Percentiles rank a stretch among this genome's conserved stretches.
phyloP scores from a whole-genome alignment of 768 basidiomycete genomes.

The Kwoniella dejecticola region DNA sequence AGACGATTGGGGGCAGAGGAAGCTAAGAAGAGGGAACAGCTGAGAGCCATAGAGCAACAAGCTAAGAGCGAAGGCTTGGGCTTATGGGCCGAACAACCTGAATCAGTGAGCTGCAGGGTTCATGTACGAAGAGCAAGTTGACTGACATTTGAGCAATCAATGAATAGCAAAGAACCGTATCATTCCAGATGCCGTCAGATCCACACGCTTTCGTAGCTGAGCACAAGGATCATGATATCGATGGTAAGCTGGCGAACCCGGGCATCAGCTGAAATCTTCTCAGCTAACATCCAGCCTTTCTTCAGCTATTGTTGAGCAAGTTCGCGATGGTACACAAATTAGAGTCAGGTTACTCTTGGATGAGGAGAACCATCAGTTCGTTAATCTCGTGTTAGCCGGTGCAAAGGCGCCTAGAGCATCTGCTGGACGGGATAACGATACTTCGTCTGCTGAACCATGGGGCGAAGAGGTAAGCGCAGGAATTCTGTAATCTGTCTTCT shows the following conservation, averaged over 20 bases:
- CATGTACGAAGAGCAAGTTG: no score
- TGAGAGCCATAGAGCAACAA: conserved; percentile 57
- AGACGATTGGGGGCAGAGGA: conserved; percentile 64
- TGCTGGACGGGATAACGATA: conserved; percentile 44
- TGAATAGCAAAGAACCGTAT: conserved; percentile 68
- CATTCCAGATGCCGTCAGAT: conserved; percentile 85
- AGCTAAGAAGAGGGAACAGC: conserved; percentile 72
- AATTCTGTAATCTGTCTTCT: no score
- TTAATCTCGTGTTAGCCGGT: conserved; percentile 65
- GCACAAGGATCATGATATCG: conserved; percentile 87
- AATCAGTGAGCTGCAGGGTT: conserved; percentile 48
- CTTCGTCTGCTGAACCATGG: conserved; percentile 65
- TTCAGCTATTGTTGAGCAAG: conserved; percentile 86
- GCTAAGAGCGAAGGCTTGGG: conserved; percentile 62
- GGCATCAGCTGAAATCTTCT: neutral
- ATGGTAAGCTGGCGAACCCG: conserved; percentile 62
- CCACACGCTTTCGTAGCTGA: conserved; percentile 84
- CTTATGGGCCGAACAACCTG: conserved; percentile 65
- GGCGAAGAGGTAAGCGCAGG: conserved; percentile 76
- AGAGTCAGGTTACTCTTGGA: conserved; percentile 86
- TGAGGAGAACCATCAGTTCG: conserved; percentile 83
- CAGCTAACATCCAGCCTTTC: neutral
- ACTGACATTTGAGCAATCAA: neutral
- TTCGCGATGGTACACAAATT: conserved; percentile 87
- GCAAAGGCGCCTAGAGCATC: conserved; percentile 54